Base-by-base conservation (phyloP, 495 filamentous ascomycete species). In the Bryoglossum gracile region DNA sequence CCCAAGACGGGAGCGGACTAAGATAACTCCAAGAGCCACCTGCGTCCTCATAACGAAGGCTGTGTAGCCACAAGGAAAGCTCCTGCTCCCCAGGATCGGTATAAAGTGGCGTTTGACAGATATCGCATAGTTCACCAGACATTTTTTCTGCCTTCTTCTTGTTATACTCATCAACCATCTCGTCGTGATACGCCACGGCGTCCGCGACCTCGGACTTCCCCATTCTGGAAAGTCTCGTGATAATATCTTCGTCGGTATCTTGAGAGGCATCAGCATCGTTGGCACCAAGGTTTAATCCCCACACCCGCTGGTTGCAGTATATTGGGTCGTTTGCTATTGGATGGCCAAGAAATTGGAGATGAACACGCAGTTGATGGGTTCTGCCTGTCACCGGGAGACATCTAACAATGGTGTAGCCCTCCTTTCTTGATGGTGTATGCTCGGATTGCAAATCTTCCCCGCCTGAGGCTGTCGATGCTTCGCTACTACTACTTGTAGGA, bases 271-370 rank as follows among this genome's bases (percentile, higher is more conserved):
- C 75, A 24, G 75, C 67, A 50, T 90, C 86, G 42, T 83, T 77
- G 41, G 74, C 74, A 5, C 84, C 92, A 0, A 98, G 76, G 1
- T 78, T 74, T 0, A 80, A 71, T 2, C 94, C 94, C 73, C 94
- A 98, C 16, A 97, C 92, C 39, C 78, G 78, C 48, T 86, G 83
- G 59, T 97, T 97, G 56, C 85, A 88, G 64, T 98, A 98, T 51
- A 98, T 98, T 3, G 92, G 92, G 61, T 98, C 92, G 62, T 97
- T 97, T 41, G 84, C 78, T 57, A 98, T 96, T 2, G 92, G 94
- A 58, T 98, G 85, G 8, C 92, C 92, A 9, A 98, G 68, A 61
- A 85, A 95, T 59, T 98, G 92, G 1, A 98, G 76, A 59, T 98
- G 92, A 9, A 98, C 94, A 19, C 92, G 79, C 16, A 98, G 78